Evolutionary conservation across 164 flowering plant species (phyloP), one percentile per base, ranked within the genome.

Genomic region (Dillenia suffruticosa): DNA sequence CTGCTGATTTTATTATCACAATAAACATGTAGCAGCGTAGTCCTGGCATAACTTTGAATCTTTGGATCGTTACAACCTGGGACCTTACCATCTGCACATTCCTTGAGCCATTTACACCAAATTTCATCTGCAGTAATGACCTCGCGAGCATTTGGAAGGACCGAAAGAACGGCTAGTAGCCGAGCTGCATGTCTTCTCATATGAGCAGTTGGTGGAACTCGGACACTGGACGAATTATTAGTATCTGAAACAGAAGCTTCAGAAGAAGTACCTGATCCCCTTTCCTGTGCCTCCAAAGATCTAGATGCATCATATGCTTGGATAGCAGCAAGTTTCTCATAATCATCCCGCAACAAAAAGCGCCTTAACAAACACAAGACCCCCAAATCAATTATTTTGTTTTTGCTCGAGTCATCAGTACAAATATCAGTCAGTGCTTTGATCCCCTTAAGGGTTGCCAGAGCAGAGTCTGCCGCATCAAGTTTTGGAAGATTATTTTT

Each of bases 271-370:
- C 68, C 74, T 65, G 78, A 47, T 40, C 44, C 76, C n/a, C 67
- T 68, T 26, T 82, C 88, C 56, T 76, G 84, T 44, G 78, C 73
- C 68, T 88, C 97, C 55, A 55, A 73, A 50, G 72, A 76, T 66
- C 88, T 83, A 56, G 97, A 92, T 67, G 97, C 99, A 81, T 89
- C 90, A 79, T 95, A 95, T 62, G 99, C 82, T 77, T 94, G 92
- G 60, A 68, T 82, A 59, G 99, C 99, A 77, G 97, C 92, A 45
- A 95, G 82, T 50, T 87, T 84, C 68, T 95, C 99, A 77, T 85
- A 95, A 77, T 95, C 99, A 81, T 92, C 99, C 51, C 80, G 65
- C 58, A 95, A 63, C 60, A 95, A 69, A 67, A 82, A 77, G 57
- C 97, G 94, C 57, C 91, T 81, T 44, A 95, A 81, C 77, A 95